phyloP scores from a whole-genome alignment of 2,329 filamentous ascomycete species.

The Alternaria brassicae region DNA sequence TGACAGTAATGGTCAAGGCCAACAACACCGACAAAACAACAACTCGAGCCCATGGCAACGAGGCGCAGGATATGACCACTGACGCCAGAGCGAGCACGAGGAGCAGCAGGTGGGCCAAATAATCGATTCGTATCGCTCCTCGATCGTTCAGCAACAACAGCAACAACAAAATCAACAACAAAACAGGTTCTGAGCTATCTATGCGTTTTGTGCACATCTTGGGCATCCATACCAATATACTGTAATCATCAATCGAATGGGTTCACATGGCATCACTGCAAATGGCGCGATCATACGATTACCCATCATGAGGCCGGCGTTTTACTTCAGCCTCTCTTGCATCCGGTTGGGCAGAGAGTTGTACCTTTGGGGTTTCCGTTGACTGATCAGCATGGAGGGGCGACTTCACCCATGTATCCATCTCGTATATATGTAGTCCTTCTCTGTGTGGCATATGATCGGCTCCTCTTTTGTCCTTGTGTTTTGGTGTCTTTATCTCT shows the following conservation, averaged over 20 bases:
- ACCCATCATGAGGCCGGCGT: slow-evolving; percentile 36
- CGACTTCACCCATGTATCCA: slow-evolving; percentile 11
- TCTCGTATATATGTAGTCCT: slow-evolving; percentile 13
- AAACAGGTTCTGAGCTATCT: slow-evolving; percentile 33
- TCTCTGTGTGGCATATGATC: background rate
- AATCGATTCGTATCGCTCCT: slow-evolving; percentile 47
- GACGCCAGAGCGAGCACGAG: slow-evolving; percentile 51
- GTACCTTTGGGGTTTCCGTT: slow-evolving; percentile 7
- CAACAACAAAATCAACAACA: slow-evolving; percentile 16
- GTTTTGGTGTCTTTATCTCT: slow-evolving; percentile 10
- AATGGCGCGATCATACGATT: slow-evolving; percentile 14
- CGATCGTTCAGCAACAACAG: slow-evolving; percentile 24
- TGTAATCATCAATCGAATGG: slow-evolving; percentile 34
- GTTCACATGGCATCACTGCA: slow-evolving; percentile 28
- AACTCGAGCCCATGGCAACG: slow-evolving; percentile 70
- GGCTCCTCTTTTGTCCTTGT: slow-evolving; percentile 11
- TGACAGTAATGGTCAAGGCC: slow-evolving; percentile 39
- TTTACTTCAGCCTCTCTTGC: slow-evolving; percentile 15
- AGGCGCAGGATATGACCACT: slow-evolving; percentile 69
- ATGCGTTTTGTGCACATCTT: slow-evolving; percentile 38
- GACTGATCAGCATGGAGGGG: slow-evolving; percentile 7
- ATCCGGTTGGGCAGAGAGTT: slow-evolving; percentile 11
- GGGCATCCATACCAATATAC: slow-evolving; percentile 23
- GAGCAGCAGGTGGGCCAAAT: slow-evolving; percentile 45
- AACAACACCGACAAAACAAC: slow-evolving; percentile 56